Conservation (phyloP, 2,329 filamentous ascomycete genomes). For the Penicillium sp. region DNA sequence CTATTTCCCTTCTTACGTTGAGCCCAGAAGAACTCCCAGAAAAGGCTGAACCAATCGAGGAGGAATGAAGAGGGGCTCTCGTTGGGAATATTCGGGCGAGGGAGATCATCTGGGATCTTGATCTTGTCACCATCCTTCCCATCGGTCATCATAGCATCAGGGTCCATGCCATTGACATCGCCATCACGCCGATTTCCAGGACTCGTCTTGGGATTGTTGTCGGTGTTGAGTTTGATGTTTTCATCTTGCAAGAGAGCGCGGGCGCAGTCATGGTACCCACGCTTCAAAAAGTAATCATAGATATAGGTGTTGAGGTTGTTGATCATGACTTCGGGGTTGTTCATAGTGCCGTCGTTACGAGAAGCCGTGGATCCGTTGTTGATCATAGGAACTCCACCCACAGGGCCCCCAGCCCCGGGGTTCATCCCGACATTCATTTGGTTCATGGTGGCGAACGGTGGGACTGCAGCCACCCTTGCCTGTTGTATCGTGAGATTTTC, state of each 20-base stretch:
- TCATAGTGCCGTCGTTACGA: slow-evolving; percentile 44
- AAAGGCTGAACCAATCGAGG: slow-evolving; percentile 96
- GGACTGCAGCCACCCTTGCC: slow-evolving; percentile 38
- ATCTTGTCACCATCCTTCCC: slow-evolving; percentile 72
- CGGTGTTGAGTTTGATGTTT: slow-evolving; percentile 57
- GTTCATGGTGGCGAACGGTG: slow-evolving; percentile 50
- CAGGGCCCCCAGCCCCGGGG: slow-evolving; percentile 54
- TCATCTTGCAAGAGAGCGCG: slow-evolving; percentile 69
- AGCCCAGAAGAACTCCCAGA: slow-evolving; percentile 92
- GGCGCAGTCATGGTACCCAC: slow-evolving; percentile 80
- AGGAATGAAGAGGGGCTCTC: slow-evolving; percentile 71
- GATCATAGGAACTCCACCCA: slow-evolving; percentile 59
- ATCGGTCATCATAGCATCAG: slow-evolving; percentile 80
- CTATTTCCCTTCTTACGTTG: slow-evolving; percentile 70
- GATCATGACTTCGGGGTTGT: slow-evolving; percentile 39
- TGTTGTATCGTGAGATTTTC: slow-evolving; percentile 29
- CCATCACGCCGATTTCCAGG: slow-evolving; percentile 66
- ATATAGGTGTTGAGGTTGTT: slow-evolving; percentile 63
- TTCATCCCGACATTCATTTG: slow-evolving; percentile 61
- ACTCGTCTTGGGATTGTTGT: slow-evolving; percentile 62
- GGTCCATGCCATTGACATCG: slow-evolving; percentile 70
- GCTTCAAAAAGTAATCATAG: slow-evolving; percentile 76
- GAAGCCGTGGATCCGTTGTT: slow-evolving; percentile 51
- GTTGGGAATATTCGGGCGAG: slow-evolving; percentile 60
- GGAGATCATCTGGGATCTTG: slow-evolving; percentile 78